A percentile compares a stretch with the other conserved stretches of the same genome.
phyloP scores from a whole-genome alignment of 768 basidiomycete species.

The Russula lepida region DNA sequence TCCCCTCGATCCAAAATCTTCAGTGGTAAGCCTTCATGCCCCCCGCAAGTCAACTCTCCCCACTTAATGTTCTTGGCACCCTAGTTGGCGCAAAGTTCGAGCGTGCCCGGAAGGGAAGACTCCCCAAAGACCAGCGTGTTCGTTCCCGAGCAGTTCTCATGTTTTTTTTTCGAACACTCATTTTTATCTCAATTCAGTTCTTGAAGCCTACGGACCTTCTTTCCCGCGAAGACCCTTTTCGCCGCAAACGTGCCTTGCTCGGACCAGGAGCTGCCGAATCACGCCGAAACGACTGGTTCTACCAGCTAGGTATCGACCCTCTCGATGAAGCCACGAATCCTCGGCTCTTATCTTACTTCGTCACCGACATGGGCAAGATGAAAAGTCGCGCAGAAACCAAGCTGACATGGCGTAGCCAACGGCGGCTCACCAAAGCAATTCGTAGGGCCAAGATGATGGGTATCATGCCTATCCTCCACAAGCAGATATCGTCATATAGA shows the following conservation, averaged over 20 bases:
- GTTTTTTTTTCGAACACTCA: background rate
- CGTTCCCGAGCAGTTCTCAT: background rate
- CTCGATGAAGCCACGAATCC: slow-evolving; percentile 59
- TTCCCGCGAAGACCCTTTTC: slow-evolving; percentile 24
- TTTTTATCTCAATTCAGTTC: slow-evolving; percentile 31
- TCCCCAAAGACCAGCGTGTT: slow-evolving; percentile 21
- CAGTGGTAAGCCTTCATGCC: background rate
- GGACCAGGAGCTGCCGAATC: slow-evolving; percentile 52
- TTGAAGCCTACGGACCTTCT: slow-evolving; percentile 40
- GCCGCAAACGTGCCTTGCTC: slow-evolving; percentile 32
- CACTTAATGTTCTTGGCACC: background rate
- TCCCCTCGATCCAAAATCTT: slow-evolving; percentile 2
- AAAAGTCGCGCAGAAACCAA: slow-evolving; percentile 56
- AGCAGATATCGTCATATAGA: slow-evolving; percentile 1
- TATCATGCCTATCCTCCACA: slow-evolving; percentile 45
- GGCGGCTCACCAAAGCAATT: slow-evolving; percentile 74
- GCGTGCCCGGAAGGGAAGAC: slow-evolving; percentile 13
- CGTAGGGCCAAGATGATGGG: slow-evolving; percentile 90
- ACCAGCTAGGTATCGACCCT: slow-evolving; percentile 66
- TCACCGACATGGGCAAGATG: slow-evolving; percentile 79
- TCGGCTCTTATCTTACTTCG: slow-evolving; percentile 44
- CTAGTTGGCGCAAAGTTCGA: slow-evolving; percentile 12
- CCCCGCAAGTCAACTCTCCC: background rate
- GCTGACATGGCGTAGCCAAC: slow-evolving; percentile 72
- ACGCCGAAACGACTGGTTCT: slow-evolving; percentile 54